Evolutionary conservation across 2,329 filamentous ascomycete species (phyloP).

Genomic region (Waltergamsia citrina): DNA sequence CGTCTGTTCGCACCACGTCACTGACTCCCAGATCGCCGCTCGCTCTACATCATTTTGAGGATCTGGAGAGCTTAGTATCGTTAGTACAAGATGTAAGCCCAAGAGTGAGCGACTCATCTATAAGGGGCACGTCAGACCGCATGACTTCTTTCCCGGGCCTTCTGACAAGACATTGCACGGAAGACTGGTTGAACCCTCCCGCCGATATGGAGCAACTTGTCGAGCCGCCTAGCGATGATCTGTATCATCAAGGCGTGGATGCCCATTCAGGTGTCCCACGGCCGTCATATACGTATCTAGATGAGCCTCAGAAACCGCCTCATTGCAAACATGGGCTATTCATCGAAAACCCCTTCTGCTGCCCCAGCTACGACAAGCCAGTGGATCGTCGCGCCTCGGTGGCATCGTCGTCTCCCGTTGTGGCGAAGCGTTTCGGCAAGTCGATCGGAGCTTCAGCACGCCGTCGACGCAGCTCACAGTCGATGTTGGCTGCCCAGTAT

Average conservation of each 20-base stretch:
- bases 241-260: slow-evolving; percentile 20
- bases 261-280: slow-evolving; percentile 12
- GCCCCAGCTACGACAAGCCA: neutral
- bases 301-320: slow-evolving; percentile 7
- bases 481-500: neutral
- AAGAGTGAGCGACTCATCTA: neutral
- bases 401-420: slow-evolving; percentile 1
- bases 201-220: slow-evolving; percentile 9
- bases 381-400: slow-evolving; percentile 2
- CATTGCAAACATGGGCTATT: slow-evolving; percentile 11
- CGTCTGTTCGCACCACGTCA: too few relatives aligned
- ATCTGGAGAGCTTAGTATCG: neutral
- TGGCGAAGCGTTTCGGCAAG: slow-evolving; percentile 11
- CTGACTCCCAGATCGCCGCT: neutral
- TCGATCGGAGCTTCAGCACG: slow-evolving; percentile 14
- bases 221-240: slow-evolving; percentile 4
- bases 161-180: slow-evolving; percentile 18
- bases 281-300: slow-evolving; percentile 4
- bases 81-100: neutral
- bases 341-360: slow-evolving; percentile 12
- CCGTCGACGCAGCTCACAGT: slow-evolving; percentile 15
- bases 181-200: slow-evolving; percentile 19
- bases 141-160: slow-evolving; percentile 25
- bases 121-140: neutral
- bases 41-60: neutral